Evolutionary conservation across 345 rosid species (phyloP), one percentile per base, ranked within the genome.

Genomic region (Passiflora organensis): DNA sequence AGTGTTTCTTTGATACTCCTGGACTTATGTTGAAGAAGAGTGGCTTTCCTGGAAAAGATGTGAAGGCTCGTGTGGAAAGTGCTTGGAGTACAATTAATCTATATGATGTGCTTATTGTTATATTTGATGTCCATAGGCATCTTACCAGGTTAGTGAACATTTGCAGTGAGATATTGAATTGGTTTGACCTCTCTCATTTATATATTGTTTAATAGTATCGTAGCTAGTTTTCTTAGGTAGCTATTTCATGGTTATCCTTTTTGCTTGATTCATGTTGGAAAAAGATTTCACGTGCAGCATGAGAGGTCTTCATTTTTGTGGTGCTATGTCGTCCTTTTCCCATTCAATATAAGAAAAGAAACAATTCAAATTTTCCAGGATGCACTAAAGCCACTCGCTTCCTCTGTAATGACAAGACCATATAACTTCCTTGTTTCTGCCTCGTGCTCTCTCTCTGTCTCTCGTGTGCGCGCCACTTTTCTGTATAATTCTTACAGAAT

Each of bases 1-100:
- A 91, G 96, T 83, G 97, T 62, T 81, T 93, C 74, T 89, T 93
- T 48, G 99, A 93, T 75, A 93, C 97, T 20, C 97, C 97, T 13
- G 99, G 99, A 42, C 62, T 86, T 6, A 81, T 73, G 82, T 57
- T 93, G 60, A 84, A 76, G 61, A 75, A 62, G 43, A 71, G 72
- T 32, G 95, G 96, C 16, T 74, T 62, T 63, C 82, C 93, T 55
- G 63, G 81, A 68, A 89, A 86, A 74, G 99, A 93, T 53, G 69
- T 86, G 17, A 84, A 80, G 74, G 55, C 72, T 59, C 97, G 97
- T 1, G 87, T 89, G 37, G 83, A 93, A 65, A 83, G 78, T 63
- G 95, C 83, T 36, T 86, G 96, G 99, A 83, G 81, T 69, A 58
- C 91, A 10, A 69, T 89, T 62, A 72, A 82, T 58, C 72, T 86